phyloP scores from a whole-genome alignment of 2,329 filamentous ascomycete species.

The Arthroderma sp. region DNA sequence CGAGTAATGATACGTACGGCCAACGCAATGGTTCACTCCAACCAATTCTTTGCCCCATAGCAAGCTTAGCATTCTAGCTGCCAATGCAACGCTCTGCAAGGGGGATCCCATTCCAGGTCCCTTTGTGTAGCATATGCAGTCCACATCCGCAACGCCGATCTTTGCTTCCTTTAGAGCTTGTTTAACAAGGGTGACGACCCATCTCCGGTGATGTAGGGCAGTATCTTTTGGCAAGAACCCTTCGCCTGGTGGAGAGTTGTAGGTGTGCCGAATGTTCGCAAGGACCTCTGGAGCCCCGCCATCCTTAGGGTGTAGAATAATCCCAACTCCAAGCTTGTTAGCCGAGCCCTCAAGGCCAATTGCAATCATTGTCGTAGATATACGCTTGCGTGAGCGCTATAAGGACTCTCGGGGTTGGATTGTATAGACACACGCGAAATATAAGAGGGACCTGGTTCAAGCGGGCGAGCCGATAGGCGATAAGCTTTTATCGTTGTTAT shows the following conservation, averaged over 20 bases:
- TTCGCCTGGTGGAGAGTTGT: conserved; percentile 76
- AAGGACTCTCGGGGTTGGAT: no score
- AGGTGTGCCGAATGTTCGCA: conserved; percentile 89
- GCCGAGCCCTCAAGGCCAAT: conserved; percentile 81
- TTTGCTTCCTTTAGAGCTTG: conserved; percentile 60
- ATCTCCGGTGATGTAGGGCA: conserved; percentile 74
- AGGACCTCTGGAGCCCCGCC: conserved; percentile 54
- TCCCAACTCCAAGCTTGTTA: conserved; percentile 91
- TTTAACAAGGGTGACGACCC: conserved; percentile 71
- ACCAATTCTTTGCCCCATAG: conserved; percentile 84
- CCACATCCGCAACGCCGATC: conserved; percentile 51
- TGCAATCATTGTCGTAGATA: conserved; percentile 41
- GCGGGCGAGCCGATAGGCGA: no score
- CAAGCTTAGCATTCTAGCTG: conserved; percentile 64
- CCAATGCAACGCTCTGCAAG: conserved; percentile 72
- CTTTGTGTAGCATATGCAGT: conserved; percentile 91
- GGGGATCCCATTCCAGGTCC: conserved; percentile 96
- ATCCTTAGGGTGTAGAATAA: conserved; percentile 61
- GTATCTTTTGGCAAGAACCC: conserved; percentile 97
- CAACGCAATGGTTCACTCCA: conserved; percentile 95
- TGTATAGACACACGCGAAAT: no score
- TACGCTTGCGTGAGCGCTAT: no score
- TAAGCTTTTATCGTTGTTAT: no score
- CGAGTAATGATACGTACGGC: conserved; percentile 39
- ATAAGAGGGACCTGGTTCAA: no score